These are phyloP conservation scores for Cladosporium austrohemisphaericum DNA, from an alignment of 2,329 filamentous ascomycete species.

Conservation along the genomic window DNA sequence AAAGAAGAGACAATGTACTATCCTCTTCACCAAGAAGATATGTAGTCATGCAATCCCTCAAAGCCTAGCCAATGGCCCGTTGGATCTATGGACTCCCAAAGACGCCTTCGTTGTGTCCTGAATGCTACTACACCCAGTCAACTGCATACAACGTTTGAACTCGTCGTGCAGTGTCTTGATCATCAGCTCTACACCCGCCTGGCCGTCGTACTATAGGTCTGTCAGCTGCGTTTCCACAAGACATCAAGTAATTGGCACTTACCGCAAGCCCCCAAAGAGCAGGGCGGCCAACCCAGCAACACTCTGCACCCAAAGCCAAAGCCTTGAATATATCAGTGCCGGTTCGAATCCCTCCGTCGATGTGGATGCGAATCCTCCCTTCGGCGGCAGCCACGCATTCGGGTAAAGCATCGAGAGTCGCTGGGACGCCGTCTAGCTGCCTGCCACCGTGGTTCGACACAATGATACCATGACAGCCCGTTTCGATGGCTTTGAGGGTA, in stretches of 20 bases:
- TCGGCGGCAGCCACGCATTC: conserved; percentile 38
- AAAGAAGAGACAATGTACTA: too few relatives aligned
- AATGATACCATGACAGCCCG: conserved; percentile 64
- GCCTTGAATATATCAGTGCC: conserved; percentile 59
- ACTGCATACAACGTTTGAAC: conserved; percentile 36
- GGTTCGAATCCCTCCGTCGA: conserved; percentile 57
- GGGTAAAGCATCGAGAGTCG: conserved; percentile 25
- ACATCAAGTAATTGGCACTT: conserved; percentile 19
- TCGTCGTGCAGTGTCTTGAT: conserved; percentile 36
- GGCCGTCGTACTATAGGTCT: conserved; percentile 32
- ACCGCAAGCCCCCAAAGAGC: conserved; percentile 50
- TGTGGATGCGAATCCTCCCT: conserved; percentile 55
- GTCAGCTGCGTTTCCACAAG: conserved; percentile 10
- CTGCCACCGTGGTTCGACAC: conserved; percentile 52
- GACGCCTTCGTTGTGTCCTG: conserved; percentile 34
- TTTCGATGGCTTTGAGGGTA: conserved; percentile 47
- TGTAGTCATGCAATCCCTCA: conserved; percentile 11
- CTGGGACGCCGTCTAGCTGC: conserved; percentile 14
- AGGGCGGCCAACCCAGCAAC: conserved; percentile 47
- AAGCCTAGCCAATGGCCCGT: conserved; percentile 34
- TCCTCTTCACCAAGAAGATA: too few relatives aligned
- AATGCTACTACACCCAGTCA: conserved; percentile 34
- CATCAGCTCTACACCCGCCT: conserved; percentile 38
- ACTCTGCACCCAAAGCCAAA: conserved; percentile 50
- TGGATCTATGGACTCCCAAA: conserved; percentile 28